These are phyloP conservation scores for Pichia exigua DNA, from an alignment of 805 yeast species.

Conservation along the genomic window DNA sequence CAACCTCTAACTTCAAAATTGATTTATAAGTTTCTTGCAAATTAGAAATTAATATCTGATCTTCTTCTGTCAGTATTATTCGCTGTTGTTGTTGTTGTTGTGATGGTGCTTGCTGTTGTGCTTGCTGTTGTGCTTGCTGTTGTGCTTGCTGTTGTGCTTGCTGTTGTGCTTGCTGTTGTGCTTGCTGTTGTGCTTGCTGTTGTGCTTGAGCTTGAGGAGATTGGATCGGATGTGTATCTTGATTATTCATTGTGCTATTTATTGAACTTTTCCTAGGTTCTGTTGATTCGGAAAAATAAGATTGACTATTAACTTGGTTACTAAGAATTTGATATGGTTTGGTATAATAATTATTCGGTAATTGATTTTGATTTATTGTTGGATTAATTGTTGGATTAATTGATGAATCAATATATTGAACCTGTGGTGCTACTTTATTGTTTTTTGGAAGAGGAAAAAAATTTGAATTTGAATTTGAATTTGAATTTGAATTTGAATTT, in stretches of 20 bases:
- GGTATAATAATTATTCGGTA: neutral
- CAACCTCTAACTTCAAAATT: constrained; percentile 59
- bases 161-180: constrained; percentile 4
- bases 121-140: constrained; percentile 9
- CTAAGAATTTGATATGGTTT: neutral
- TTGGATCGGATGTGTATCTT: neutral
- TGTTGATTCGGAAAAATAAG: neutral
- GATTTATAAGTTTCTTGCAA: constrained; percentile 67
- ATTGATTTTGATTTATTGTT: constrained; percentile 17
- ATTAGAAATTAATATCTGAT: constrained; percentile 59
- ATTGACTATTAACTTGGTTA: neutral
- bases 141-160: constrained; percentile 6
- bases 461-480: constrained; percentile 18
- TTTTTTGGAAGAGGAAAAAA: constrained; percentile 22
- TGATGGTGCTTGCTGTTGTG: constrained; percentile 7
- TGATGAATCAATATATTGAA: constrained; percentile 20
- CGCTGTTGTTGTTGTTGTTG: constrained; percentile 8
- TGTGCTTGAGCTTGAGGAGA: neutral
- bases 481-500: constrained; percentile 19
- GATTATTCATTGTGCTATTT: neutral
- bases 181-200: constrained; percentile 6
- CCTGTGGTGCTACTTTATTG: constrained; percentile 14
- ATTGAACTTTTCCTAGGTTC: neutral
- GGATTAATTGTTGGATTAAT: constrained; percentile 21
- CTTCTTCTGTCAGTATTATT: constrained; percentile 41